Percentiles rank a stretch among this genome's conserved stretches.
Conservation (phyloP, 1,139 yeast species). For the Geotrichum klebahnii region DNA sequence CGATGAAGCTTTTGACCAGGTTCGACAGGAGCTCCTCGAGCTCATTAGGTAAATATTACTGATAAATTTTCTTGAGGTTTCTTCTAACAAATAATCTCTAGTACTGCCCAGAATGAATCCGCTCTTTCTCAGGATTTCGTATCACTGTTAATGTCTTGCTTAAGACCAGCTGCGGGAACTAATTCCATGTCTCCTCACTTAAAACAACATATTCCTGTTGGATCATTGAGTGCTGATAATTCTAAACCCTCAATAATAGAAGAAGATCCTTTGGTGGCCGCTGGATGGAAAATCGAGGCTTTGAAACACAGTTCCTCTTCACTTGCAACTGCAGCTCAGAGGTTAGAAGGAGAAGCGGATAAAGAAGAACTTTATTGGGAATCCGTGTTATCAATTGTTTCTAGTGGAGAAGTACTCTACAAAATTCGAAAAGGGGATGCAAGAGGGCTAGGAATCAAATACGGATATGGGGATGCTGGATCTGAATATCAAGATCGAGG, state of each 20-base stretch:
- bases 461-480: conserved; percentile 90
- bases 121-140: conserved; percentile 84
- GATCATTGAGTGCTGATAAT: conserved; percentile 68
- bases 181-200: conserved; percentile 88
- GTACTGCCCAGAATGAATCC: conserved; percentile 76
- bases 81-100: background rate
- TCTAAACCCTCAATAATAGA: conserved; percentile 33
- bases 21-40: conserved; percentile 54
- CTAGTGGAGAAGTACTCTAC: conserved; percentile 66
- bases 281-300: conserved; percentile 84
- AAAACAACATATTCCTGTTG: conserved; percentile 70
- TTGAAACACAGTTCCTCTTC: conserved; percentile 53
- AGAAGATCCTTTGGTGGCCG: conserved; percentile 51
- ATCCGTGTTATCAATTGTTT: conserved; percentile 50
- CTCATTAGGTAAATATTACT: conserved; percentile 48
- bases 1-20: conserved; percentile 50
- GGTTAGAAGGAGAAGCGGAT: conserved; percentile 52
- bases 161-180: conserved; percentile 78
- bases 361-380: conserved; percentile 77
- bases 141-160: conserved; percentile 74
- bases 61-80: too few species aligned
- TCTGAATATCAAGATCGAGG: conserved; percentile 73
- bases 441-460: conserved; percentile 68
- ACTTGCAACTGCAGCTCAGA: conserved; percentile 50
- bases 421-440: conserved; percentile 56